phyloP scores from a whole-genome alignment of 1,139 yeast species.

The Zygosaccharomyces pseudobailii region DNA sequence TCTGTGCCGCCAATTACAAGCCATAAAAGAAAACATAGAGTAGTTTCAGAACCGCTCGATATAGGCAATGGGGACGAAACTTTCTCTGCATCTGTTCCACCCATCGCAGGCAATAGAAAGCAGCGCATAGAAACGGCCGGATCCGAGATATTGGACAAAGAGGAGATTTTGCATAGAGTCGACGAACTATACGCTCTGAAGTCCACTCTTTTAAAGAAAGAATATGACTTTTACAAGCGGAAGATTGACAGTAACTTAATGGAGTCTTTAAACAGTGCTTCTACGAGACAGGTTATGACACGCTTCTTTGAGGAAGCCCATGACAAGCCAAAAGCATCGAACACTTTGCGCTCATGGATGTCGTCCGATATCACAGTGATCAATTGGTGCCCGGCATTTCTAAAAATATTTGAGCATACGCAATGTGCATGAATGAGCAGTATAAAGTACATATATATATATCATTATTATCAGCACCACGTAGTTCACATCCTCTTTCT shows the following conservation, averaged over 20 bases:
- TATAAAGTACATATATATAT: constrained; percentile 10
- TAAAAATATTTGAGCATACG: constrained; percentile 24
- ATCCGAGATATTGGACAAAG: constrained; percentile 8
- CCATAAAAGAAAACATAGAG: background rate
- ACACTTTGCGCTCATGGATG: constrained; percentile 30
- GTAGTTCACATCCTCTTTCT: constrained; percentile 33
- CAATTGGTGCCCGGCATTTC: constrained; percentile 35
- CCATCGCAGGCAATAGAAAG: background rate
- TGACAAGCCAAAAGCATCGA: constrained; percentile 17
- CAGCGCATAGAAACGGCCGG: background rate
- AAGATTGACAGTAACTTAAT: constrained; percentile 25
- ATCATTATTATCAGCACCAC: constrained; percentile 6
- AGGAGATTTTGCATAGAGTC: constrained; percentile 20
- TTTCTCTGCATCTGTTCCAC: constrained; percentile 3
- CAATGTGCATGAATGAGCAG: background rate
- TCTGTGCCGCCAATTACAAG: constrained; percentile 1
- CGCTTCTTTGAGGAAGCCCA: constrained; percentile 18
- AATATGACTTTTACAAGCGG: constrained; percentile 26
- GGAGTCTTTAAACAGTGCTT: constrained; percentile 17
- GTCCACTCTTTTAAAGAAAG: constrained; percentile 22
- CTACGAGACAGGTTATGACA: constrained; percentile 20
- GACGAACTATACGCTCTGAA: constrained; percentile 13
- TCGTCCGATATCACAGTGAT: constrained; percentile 28
- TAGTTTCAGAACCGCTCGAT: constrained; percentile 11
- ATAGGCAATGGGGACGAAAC: background rate